Evolutionary conservation across 208 protist species (phyloP), one percentile per base, ranked within the genome.

Genomic region (Leishmania major): DNA sequence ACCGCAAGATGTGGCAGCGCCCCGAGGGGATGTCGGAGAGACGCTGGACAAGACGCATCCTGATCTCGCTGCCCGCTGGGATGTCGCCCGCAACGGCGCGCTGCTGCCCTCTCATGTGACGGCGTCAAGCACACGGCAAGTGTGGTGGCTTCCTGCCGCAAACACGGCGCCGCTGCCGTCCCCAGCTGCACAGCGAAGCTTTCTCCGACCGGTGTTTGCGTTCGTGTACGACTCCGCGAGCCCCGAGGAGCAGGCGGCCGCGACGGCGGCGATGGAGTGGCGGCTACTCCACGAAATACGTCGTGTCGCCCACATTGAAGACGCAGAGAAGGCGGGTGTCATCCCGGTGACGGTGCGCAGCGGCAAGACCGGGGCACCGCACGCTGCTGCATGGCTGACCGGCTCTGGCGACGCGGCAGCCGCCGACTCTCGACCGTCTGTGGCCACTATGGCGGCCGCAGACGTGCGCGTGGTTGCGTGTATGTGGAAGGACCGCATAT

Each of bases 191-290:
- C 67, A 51, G 64, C 59, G 31, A 59, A 82, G 84, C 37, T 94
- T 95, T 78, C 84, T 81, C 28, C 89, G 90, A 11, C 84, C 92
- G 17, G 88, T 95, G n/a, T 89, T 88, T 59, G 92, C 88, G 22
- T 93, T 94, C 82, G 90, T 94, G 62, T 51, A 70, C 31, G 77
- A 90, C 69, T 51, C 87, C 6, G 82, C 82, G 40, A 89, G 90
- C 60, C 77, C 80, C 2, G 84, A 85, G 25, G 90, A 91, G 74
- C 84, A 93, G 75, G 69, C 64, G 19, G 83, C 82, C n/a, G 90
- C 92, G 0, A 80, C 88, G 64, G 86, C 86, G 5, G 76, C 37
- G 55, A 66, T 94, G 59, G 90, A 95, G 66, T 83, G 88, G 74
- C 40, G 78, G 69, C 83, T 90, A 47, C 84, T 95, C 11, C 69